Evolutionary conservation across 805 yeast species (phyloP).

Genomic region (Debaryomyces prosopidis): DNA sequence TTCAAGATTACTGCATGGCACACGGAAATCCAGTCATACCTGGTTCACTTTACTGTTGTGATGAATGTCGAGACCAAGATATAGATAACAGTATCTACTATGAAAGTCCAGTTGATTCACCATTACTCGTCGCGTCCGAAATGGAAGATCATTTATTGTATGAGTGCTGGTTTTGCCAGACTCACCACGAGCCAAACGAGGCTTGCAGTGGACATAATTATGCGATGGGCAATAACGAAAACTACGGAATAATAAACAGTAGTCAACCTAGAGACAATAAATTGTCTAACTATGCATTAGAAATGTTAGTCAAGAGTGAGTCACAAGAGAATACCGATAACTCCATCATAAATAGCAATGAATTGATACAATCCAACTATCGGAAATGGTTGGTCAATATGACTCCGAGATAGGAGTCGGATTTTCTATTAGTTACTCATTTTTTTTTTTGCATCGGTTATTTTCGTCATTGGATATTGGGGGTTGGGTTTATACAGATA

Average conservation of each 20-base stretch:
- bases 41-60: constrained; percentile 21
- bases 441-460: neutral
- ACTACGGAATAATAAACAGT: neutral
- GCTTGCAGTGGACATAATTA: constrained; percentile 3
- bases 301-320: neutral
- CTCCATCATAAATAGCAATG: constrained; percentile 12
- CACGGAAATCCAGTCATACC: constrained; percentile 20
- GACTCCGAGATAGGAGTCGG: constrained; percentile 7
- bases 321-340: constrained; percentile 3
- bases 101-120: neutral
- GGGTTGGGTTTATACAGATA: neutral
- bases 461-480: neutral
- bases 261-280: neutral
- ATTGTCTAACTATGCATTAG: neutral
- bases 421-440: neutral
- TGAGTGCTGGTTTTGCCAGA: constrained; percentile 18
- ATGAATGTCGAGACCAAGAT: constrained; percentile 18
- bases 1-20: constrained; percentile 19
- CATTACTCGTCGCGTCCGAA: neutral
- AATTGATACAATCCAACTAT: constrained; percentile 21
- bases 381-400: constrained; percentile 25
- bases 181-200: constrained; percentile 6
- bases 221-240: neutral
- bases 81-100: constrained; percentile 1
- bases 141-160: constrained; percentile 10